These are phyloP conservation scores for Cicer chorassanicum DNA, from an alignment of 306 rosid genomes.

Conservation along the genomic window DNA sequence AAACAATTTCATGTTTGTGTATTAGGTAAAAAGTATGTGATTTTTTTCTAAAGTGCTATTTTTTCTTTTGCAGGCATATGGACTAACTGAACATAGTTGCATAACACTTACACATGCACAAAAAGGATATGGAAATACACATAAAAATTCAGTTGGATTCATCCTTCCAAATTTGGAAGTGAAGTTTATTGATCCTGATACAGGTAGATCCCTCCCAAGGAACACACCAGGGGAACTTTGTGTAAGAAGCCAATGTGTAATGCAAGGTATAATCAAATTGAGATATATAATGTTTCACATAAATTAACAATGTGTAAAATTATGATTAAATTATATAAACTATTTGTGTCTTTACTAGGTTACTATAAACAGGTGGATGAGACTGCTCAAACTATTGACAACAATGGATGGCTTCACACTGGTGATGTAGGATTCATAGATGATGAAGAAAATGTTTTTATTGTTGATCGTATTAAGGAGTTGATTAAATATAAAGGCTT, in stretches of 20 bases:
- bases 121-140: conserved; percentile 45
- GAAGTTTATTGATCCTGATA: conserved; percentile 82
- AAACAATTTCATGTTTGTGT: no score
- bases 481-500: conserved; percentile 60
- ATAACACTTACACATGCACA: conserved; percentile 78
- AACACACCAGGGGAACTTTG: conserved; percentile 84
- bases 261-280: conserved; percentile 64
- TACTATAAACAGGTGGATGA: conserved; percentile 81
- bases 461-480: conserved; percentile 63
- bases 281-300: conserved; percentile 13
- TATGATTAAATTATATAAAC: neutral
- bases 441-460: conserved; percentile 74
- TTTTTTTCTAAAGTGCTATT: neutral
- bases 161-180: conserved; percentile 87
- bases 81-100: conserved; percentile 95
- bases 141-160: conserved; percentile 78
- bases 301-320: neutral
- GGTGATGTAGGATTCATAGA: conserved; percentile 91
- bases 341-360: conserved; percentile 51
- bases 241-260: conserved; percentile 87
- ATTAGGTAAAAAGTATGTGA: neutral
- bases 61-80: conserved; percentile 72
- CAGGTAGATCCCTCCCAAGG: conserved; percentile 74
- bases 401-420: conserved; percentile 85
- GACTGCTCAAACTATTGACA: conserved; percentile 76